These are phyloP conservation scores for Cotoneaster glaucophyllus DNA, from an alignment of 306 rosid genomes.

Conservation along the genomic window DNA sequence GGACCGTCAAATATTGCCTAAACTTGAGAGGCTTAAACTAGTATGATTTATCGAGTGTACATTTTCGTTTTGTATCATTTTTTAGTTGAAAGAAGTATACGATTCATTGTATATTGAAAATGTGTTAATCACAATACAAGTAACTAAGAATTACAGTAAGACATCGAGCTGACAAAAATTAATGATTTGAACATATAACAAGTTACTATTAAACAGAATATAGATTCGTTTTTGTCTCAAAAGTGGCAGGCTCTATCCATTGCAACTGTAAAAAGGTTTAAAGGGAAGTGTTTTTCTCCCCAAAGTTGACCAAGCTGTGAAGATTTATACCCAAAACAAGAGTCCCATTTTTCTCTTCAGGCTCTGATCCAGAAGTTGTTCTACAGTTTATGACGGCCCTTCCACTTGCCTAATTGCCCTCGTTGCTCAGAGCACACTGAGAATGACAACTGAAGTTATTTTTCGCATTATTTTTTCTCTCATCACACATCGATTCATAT, in stretches of 20 bases:
- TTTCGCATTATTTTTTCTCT: no score
- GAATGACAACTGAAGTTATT: not conserved
- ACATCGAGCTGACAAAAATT: no score
- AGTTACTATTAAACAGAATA: no score
- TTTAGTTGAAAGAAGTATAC: not conserved
- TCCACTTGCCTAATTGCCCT: not conserved
- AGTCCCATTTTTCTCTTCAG: not conserved
- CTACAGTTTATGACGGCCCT: not conserved
- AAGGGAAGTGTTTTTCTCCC: not conserved
- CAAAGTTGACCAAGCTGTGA: slow-evolving; percentile 17
- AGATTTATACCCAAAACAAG: not conserved
- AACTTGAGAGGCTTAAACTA: not conserved
- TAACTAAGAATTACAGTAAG: no score
- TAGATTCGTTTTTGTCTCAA: not conserved
- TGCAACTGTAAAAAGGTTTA: not conserved
- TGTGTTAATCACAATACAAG: no score
- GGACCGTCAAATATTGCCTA: not conserved
- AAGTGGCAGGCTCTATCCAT: slow-evolving; percentile 3
- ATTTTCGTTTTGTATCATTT: not conserved
- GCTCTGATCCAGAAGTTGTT: not conserved
- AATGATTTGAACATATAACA: not conserved
- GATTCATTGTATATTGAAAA: not conserved
- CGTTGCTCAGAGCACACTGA: not conserved
- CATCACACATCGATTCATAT: no score
- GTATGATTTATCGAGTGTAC: not conserved